These are phyloP conservation scores for Calocybe cyanea DNA, from an alignment of 768 basidiomycete genomes.

Conservation along the genomic window DNA sequence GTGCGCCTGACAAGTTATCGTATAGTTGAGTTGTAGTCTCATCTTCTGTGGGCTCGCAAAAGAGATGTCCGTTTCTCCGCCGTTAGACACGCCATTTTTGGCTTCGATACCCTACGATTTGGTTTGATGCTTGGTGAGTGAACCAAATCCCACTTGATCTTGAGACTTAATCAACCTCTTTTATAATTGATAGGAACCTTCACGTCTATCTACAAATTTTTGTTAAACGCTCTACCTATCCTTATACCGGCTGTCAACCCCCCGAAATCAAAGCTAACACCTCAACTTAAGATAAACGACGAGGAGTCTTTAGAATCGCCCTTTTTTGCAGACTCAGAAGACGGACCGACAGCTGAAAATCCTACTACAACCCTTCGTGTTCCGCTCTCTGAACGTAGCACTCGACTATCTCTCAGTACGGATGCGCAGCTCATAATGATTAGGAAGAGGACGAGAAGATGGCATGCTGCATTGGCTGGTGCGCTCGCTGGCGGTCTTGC, in stretches of 20 bases:
- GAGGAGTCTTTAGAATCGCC: constrained; percentile 18
- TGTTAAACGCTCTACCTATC: constrained; percentile 76
- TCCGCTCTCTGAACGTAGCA: constrained; percentile 31
- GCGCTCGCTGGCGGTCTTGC: constrained; percentile 68
- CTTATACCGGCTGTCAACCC: constrained; percentile 49
- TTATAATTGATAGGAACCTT: constrained; percentile 63
- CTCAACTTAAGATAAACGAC: too few relatives aligned
- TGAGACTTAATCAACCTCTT: not conserved
- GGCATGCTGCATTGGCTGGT: constrained; percentile 82
- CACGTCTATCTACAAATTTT: constrained; percentile 71
- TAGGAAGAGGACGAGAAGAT: constrained; percentile 63
- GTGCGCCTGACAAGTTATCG: too few relatives aligned
- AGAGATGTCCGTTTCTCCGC: constrained; percentile 65
- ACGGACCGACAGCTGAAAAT: constrained; percentile 22
- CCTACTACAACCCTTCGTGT: constrained; percentile 24
- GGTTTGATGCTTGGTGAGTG: constrained; percentile 78
- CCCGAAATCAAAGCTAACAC: constrained; percentile 22
- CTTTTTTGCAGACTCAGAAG: constrained; percentile 11
- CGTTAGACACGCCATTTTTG: constrained; percentile 81
- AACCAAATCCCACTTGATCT: constrained; percentile 1
- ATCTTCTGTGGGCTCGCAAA: not conserved
- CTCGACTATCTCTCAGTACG: constrained; percentile 58
- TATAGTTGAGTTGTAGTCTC: too few relatives aligned
- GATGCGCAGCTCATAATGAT: constrained; percentile 62
- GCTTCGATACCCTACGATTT: constrained; percentile 77